Evolutionary conservation across 2,329 filamentous ascomycete genomes (phyloP).

Genomic region (Fusarium drepaniforme): DNA sequence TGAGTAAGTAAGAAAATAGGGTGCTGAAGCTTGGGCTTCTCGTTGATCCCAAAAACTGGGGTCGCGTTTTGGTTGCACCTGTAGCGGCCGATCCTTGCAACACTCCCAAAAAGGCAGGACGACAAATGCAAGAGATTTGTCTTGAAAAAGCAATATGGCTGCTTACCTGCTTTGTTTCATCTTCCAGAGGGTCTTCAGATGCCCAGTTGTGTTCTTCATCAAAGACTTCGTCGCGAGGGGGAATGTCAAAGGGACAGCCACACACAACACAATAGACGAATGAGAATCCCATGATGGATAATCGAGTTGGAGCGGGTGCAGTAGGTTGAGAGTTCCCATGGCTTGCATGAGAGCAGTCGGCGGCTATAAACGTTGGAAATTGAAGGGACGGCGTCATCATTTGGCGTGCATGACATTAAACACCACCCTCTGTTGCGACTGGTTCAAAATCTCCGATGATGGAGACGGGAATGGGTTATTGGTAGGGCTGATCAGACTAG

Average conservation of each 20-base stretch:
- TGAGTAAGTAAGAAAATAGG: not conserved
- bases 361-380: not conserved
- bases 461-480: not conserved
- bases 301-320: not conserved
- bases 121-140: not conserved
- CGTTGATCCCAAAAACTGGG: not conserved
- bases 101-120: not conserved
- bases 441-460: not conserved
- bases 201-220: not conserved
- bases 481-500: not conserved
- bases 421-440: not conserved
- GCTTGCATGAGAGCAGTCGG: not conserved
- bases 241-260: constrained; percentile 18
- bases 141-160: not conserved
- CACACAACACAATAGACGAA: constrained; percentile 12
- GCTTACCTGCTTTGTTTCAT: constrained; percentile 13
- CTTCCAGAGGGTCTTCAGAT: constrained; percentile 2
- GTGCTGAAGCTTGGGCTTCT: not conserved
- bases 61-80: not conserved
- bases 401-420: not conserved
- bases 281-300: not conserved
- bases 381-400: constrained; percentile 3
- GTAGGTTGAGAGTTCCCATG: not conserved
- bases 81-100: constrained; percentile 10
- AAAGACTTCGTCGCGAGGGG: not conserved